Base-by-base conservation (phyloP, 352 stramenopile species). In the Phytophthora citrophthora region DNA sequence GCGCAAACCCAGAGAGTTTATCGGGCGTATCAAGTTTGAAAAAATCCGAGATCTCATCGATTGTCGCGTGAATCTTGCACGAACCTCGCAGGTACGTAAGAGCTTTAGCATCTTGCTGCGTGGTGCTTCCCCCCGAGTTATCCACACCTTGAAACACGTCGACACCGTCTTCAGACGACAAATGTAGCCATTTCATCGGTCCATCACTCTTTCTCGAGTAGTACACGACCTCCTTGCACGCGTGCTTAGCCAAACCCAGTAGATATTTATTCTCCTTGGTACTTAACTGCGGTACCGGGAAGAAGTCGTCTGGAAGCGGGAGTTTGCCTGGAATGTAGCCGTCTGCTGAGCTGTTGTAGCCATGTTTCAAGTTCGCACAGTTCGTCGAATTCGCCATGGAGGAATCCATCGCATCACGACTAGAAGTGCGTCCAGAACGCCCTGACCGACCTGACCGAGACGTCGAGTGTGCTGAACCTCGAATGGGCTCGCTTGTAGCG, bases 191-290 rank as follows among this genome's bases (percentile, higher is more conserved):
- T 49, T 86, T 80, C 71, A 95, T 89, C 11, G 87, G 87, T 0
- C 87, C 87, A 56, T 81, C 81, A 0, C 69, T 43, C 9, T 74
- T 78, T 34, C 87, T 76, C 51, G 87, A 91, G 60, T 93, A 95
- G 47, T 91, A 93, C 18, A 95, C 83, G 8, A 95, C 87, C 57
- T 95, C 86, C 64, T 93, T 95, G 61, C 87, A 95, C 3, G 87
- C 81, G 43, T 81, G 83, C 52, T 93, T 93, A 5, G 84, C 87
- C 9, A 94, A 66, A 3, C 78, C 76, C 0, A 93, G 45, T 10
- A 93, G 72, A 61, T 90, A 90, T 51, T 87, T 83, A 29, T 61
- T 78, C 52, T 93, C 87, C 49, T 88, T 89, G 12, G 11, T 18
- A 63, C 72, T 91, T 16, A 95, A 70, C 41, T 72, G 54, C 26